phyloP scores from a whole-genome alignment of 2,329 filamentous ascomycete genomes.

The Paracoccidioides brasiliensis region DNA sequence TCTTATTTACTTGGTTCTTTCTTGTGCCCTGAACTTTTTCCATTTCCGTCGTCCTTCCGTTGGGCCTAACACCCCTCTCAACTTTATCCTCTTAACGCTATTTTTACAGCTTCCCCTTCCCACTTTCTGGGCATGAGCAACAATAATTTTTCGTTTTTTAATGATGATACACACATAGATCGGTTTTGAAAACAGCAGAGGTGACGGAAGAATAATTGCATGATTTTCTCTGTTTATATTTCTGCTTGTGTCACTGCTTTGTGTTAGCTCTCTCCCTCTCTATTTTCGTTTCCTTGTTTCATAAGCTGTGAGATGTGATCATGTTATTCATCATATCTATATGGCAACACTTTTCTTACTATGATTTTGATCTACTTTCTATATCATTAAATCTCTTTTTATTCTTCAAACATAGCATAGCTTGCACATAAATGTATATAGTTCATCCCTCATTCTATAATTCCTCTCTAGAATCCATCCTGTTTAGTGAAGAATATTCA shows the following conservation, averaged over 20 bases:
- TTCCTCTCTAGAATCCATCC: too few relatives aligned
- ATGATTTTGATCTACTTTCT: too few relatives aligned
- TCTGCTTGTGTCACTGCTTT: neutral
- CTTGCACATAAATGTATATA: too few relatives aligned
- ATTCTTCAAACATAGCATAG: too few relatives aligned
- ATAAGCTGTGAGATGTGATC: neutral
- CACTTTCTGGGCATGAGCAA: neutral
- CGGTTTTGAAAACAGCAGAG: neutral
- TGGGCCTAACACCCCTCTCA: neutral
- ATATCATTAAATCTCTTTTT: too few relatives aligned
- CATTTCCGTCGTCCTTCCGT: neutral
- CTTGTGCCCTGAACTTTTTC: neutral
- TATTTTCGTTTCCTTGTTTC: too few relatives aligned
- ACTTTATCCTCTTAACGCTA: neutral
- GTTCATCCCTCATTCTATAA: too few relatives aligned
- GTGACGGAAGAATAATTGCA: neutral
- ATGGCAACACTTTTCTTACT: too few relatives aligned
- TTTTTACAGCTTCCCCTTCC: neutral
- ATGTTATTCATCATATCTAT: too few relatives aligned
- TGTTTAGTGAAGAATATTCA: too few relatives aligned
- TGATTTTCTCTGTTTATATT: neutral
- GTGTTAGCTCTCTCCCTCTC: neutral
- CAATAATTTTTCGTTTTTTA: neutral
- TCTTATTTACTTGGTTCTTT: neutral
- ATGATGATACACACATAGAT: slow-evolving; percentile 1